Evolutionary conservation across 1,139 yeast species (phyloP), one percentile per base, ranked within the genome.

Genomic region (Diutina ranongensis): DNA sequence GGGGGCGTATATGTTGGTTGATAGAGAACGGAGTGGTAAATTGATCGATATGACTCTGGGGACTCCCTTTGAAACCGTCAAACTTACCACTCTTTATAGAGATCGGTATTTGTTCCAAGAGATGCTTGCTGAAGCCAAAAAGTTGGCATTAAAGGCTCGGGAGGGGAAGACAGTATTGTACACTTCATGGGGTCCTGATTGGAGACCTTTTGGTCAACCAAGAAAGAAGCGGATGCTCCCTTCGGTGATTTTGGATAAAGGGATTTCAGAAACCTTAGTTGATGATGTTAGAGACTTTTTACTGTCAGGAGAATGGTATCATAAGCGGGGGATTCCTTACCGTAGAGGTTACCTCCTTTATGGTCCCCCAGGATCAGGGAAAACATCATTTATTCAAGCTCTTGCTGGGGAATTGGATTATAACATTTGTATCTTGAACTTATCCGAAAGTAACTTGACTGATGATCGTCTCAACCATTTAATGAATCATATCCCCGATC

Each of bases 341-440:
- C 76, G 99, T 61, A 72, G 99, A 55, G 99, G 99, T 0, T 92
- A 92, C 59, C 69, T 92, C 46, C 66, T 92, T 33, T 89, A 86
- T 62, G 99, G 99, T 0, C 98, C 99, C 0, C 99, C 99, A 0
- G 99, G 99, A 0, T 81, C 94, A 53, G 99, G 99, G 47, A 92
- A 92, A 59, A 87, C 97, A 1, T 84, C 95, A 54, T 86, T 87
- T 52, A 92, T 94, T 50, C 97, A 92, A 60, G 97, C 98, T 0
- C 68, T 92, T 48, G 98, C 98, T 0, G 99, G 97, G 27, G 95
- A 89, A 53, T 70, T 92, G 56, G 97, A 94, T 62, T 92, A 92
- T 64, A 89, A 89, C 60, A 92, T 92, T 55, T 94, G 98, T 61
- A 84, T 92, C 36, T 69, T 92, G 61, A 92, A 94, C 57, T 70